Evolutionary conservation across 306 rosid genomes (phyloP), one percentile per base, ranked within the genome.

Genomic region (Alnus glutinosa): DNA sequence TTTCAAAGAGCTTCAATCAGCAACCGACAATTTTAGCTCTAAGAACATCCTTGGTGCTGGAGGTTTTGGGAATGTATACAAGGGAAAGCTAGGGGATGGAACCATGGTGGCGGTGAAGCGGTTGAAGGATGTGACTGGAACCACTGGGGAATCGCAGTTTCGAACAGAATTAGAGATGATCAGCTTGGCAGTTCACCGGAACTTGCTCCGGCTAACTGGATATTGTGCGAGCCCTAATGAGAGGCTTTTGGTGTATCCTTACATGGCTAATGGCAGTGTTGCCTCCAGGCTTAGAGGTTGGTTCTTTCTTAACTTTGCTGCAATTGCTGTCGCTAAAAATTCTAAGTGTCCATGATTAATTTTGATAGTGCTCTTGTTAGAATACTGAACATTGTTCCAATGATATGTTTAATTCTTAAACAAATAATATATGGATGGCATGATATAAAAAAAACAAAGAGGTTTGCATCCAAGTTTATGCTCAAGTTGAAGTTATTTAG

Each of bases 101-200:
- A 84, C 90, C 6, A 77, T 91, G 85, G 97, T 95, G 59, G 98
- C 98, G 1, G 98, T 95, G 81, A 95, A 95, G 86, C 92, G 98
- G 86, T 84, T 95, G 73, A 95, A 95, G 80, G 98, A 95, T 78
- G 90, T 92, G 2, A 86, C 88, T 9, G 98, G 97, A 76, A 89
- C 93, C 30, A 91, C 97, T 9, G 98, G 98, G 0, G 98, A 95
- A 68, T 91, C 92, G 0, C 98, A 95, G 86, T 95, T 92, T 75
- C 89, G 87, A 81, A 95, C 98, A 2, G 98, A 95, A 81, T 79
- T 92, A 82, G 98, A 95, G 88, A 95, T 95, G 98, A 95, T 95
- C 84, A 92, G 98, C 86, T 89, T 95, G 71, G 98, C 98, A 28
- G 97, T 95, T 52, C 98, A 95, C 76, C 87, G 98, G 72, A 89